phyloP scores from a whole-genome alignment of 2,329 filamentous ascomycete species.

The Pseudophaeomoniella oleicola region DNA sequence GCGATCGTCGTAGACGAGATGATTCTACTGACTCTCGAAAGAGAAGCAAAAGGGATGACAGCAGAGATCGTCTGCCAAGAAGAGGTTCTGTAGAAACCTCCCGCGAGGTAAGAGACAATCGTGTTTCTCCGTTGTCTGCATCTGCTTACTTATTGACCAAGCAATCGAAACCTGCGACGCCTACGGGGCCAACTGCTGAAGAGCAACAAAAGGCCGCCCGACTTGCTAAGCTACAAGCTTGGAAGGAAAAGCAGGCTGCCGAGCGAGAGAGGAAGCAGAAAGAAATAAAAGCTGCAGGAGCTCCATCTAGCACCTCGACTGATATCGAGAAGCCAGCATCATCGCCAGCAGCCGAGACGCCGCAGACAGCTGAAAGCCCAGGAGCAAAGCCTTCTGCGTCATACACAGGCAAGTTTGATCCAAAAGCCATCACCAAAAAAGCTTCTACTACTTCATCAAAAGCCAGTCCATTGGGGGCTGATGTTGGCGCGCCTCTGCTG shows the following conservation, averaged over 20 bases:
- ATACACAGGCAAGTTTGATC: conserved; percentile 71
- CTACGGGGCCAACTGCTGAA: conserved; percentile 43
- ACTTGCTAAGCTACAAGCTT: conserved; percentile 69
- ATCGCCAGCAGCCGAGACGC: conserved; percentile 38
- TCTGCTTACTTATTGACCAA: conserved; percentile 19
- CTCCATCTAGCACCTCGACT: conserved; percentile 52
- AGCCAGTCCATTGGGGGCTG: conserved; percentile 37
- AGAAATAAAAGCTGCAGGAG: conserved; percentile 46
- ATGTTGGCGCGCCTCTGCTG: conserved; percentile 33
- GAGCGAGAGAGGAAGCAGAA: conserved; percentile 59
- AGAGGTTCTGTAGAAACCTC: conserved; percentile 35
- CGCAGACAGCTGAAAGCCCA: conserved; percentile 31
- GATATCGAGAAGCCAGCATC: conserved; percentile 60
- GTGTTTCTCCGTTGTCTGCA: conserved; percentile 9
- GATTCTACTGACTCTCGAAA: conserved; percentile 56
- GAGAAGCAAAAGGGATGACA: conserved; percentile 53
- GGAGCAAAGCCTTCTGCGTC: conserved; percentile 38
- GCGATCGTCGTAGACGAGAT: conserved; percentile 48
- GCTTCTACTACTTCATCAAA: conserved; percentile 44
- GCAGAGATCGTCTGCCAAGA: conserved; percentile 37
- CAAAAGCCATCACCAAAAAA: conserved; percentile 74
- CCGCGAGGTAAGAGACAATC: conserved; percentile 39
- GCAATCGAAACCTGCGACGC: conserved; percentile 37
- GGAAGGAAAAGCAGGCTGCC: conserved; percentile 77
- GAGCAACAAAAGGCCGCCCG: conserved; percentile 67